Evolutionary conservation across 495 filamentous ascomycete species (phyloP).

Genomic region (Thermothielavioides terrestris): DNA sequence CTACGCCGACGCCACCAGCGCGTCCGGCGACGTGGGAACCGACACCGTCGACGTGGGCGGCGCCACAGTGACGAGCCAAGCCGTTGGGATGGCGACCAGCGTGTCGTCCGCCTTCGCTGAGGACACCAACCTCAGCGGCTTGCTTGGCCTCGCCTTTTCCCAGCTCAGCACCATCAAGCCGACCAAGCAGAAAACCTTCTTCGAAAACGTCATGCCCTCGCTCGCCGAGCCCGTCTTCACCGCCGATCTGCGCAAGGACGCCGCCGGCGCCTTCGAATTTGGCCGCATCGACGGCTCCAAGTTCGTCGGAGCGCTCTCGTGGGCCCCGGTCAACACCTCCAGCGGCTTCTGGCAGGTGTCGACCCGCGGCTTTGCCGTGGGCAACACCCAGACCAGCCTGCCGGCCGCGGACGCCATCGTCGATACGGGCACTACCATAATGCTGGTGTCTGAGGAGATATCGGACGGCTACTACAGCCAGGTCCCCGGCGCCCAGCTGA

Average conservation of each 20-base stretch:
- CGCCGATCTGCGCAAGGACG: constrained; percentile 54
- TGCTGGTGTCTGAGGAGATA: constrained; percentile 57
- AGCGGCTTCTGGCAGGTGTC: constrained; percentile 71
- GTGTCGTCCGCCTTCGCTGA: constrained; percentile 57
- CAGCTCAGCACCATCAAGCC: constrained; percentile 65
- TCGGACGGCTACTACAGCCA: constrained; percentile 52
- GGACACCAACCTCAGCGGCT: constrained; percentile 56
- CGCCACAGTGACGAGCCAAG: constrained; percentile 55
- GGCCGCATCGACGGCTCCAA: constrained; percentile 59
- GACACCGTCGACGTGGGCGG: constrained; percentile 71
- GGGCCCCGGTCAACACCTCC: constrained; percentile 52
- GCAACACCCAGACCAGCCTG: constrained; percentile 26
- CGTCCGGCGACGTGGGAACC: constrained; percentile 57
- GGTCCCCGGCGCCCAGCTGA: constrained; percentile 47
- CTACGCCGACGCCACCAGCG: constrained; percentile 68
- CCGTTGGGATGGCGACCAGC: constrained; percentile 58
- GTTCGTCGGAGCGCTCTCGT: constrained; percentile 56
- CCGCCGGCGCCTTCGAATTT: constrained; percentile 66
- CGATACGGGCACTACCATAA: constrained; percentile 66
- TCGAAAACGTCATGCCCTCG: constrained; percentile 58
- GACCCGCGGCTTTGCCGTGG: constrained; percentile 49
- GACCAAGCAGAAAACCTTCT: constrained; percentile 64
- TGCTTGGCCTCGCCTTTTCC: constrained; percentile 71
- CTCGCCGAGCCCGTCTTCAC: constrained; percentile 67
- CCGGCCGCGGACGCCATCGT: constrained; percentile 51